Percentiles rank a stretch among this genome's conserved stretches.
Evolutionary conservation across 495 filamentous ascomycete species (phyloP).

Genomic region (Neurospora sublineolata): DNA sequence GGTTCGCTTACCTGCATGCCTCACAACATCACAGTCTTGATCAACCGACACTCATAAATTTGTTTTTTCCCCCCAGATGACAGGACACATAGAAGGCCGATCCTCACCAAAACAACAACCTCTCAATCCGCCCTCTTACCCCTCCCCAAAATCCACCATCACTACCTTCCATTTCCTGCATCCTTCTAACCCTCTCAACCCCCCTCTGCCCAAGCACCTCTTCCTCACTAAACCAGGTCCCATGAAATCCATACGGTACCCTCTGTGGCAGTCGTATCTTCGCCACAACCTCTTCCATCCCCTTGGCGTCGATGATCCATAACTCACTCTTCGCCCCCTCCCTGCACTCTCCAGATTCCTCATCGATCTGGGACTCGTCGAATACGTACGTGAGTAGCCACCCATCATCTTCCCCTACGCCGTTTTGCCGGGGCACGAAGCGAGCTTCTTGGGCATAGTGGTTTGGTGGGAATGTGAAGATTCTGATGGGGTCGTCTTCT

Average conservation of each 20-base stretch:
- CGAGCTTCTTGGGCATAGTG: constrained; percentile 54
- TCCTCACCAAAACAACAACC: neutral
- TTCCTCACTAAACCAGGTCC: constrained; percentile 50
- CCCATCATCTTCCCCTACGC: constrained; percentile 41
- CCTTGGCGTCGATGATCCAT: constrained; percentile 52
- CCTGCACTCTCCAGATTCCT: constrained; percentile 25
- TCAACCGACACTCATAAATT: too few relatives aligned
- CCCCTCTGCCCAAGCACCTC: constrained; percentile 35
- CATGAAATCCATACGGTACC: constrained; percentile 58
- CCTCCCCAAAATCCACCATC: neutral
- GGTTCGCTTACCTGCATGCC: too few relatives aligned
- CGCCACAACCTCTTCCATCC: constrained; percentile 45
- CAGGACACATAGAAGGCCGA: neutral
- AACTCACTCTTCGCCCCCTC: constrained; percentile 41
- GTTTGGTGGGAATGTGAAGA: constrained; percentile 44
- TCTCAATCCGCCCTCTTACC: neutral
- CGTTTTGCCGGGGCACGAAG: constrained; percentile 41
- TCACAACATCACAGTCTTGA: too few relatives aligned
- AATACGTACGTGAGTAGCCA: constrained; percentile 52
- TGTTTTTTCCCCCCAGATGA: neutral
- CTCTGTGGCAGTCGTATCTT: constrained; percentile 46
- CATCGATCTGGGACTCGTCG: constrained; percentile 39
- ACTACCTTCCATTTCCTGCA: neutral
- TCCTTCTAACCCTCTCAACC: neutral
- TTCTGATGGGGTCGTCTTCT: constrained; percentile 40